Conservation (phyloP, 208 protist genomes). For the Acanthamoeba royreba region DNA sequence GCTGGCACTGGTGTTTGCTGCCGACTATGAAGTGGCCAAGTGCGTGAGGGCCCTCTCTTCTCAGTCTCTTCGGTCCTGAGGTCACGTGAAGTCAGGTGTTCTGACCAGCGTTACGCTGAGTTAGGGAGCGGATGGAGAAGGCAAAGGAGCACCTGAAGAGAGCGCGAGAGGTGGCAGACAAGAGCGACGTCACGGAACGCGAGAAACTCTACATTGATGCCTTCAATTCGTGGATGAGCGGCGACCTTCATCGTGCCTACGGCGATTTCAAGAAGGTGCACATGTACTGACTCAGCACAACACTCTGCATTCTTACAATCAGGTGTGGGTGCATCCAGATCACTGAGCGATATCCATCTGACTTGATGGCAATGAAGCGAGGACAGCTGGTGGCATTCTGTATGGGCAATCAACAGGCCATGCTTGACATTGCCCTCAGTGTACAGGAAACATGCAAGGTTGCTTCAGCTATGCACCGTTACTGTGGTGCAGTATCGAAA, state of each 20-base stretch:
- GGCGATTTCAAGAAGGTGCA: neutral
- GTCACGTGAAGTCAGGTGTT: neutral
- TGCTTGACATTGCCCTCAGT: neutral
- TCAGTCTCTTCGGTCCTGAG: neutral
- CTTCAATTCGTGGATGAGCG: neutral
- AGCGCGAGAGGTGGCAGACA: neutral
- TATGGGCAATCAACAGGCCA: neutral
- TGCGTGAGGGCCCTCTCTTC: neutral
- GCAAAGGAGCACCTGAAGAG: neutral
- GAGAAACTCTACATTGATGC: conserved; percentile 37
- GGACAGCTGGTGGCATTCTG: conserved; percentile 31
- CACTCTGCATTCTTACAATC: neutral
- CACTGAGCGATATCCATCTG: neutral
- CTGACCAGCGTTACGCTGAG: neutral
- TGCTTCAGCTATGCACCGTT: too few relatives aligned
- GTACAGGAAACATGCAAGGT: neutral
- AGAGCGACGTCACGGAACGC: neutral
- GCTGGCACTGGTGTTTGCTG: neutral
- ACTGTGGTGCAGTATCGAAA: too few relatives aligned
- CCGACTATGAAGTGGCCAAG: conserved; percentile 25
- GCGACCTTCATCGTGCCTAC: neutral
- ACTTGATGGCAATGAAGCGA: conserved; percentile 1
- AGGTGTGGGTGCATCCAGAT: neutral
- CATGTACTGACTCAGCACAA: neutral
- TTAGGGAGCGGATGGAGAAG: neutral